Percentiles rank a stretch among this genome's conserved stretches.
Conservation (phyloP, 495 filamentous ascomycete species). For the Lepidopterella palustris region DNA sequence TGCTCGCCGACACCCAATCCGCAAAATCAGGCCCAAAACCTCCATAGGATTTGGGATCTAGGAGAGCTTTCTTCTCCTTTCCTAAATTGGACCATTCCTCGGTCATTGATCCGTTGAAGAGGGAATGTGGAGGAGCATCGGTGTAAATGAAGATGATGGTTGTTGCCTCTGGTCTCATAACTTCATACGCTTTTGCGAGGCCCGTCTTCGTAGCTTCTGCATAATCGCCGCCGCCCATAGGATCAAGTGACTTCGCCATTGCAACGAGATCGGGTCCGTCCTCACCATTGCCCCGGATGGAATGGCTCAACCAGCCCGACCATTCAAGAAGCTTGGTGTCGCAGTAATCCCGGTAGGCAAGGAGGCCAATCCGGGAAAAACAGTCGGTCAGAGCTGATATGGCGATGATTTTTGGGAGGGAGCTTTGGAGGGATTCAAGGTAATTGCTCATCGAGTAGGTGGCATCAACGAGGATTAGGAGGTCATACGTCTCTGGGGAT, state of each 20-base stretch:
- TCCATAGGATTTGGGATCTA: conserved; percentile 23
- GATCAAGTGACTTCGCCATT: conserved; percentile 4
- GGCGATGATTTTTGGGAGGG: conserved; percentile 42
- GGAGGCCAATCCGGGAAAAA: conserved; percentile 41
- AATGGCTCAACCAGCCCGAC: conserved; percentile 37
- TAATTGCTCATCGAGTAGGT: conserved; percentile 42
- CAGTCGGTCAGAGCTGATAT: conserved; percentile 42
- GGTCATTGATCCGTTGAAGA: neutral
- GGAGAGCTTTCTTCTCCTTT: conserved; percentile 29
- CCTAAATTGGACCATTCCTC: conserved; percentile 23
- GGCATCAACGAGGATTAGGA: conserved; percentile 37
- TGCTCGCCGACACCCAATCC: conserved; percentile 40
- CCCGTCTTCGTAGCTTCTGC: conserved; percentile 44
- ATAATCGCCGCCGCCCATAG: conserved; percentile 34
- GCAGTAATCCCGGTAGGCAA: conserved; percentile 44
- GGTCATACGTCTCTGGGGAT: conserved; percentile 4
- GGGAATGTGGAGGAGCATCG: conserved; percentile 43
- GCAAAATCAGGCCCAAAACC: conserved; percentile 33
- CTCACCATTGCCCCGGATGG: neutral
- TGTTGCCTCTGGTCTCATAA: conserved; percentile 42
- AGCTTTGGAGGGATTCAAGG: conserved; percentile 36
- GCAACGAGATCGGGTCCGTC: neutral
- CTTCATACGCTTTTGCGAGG: conserved; percentile 39
- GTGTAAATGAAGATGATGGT: conserved; percentile 45
- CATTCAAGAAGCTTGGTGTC: conserved; percentile 33